Evolutionary conservation across 768 basidiomycete species (phyloP).

Genomic region (Lentinula guzmanii): DNA sequence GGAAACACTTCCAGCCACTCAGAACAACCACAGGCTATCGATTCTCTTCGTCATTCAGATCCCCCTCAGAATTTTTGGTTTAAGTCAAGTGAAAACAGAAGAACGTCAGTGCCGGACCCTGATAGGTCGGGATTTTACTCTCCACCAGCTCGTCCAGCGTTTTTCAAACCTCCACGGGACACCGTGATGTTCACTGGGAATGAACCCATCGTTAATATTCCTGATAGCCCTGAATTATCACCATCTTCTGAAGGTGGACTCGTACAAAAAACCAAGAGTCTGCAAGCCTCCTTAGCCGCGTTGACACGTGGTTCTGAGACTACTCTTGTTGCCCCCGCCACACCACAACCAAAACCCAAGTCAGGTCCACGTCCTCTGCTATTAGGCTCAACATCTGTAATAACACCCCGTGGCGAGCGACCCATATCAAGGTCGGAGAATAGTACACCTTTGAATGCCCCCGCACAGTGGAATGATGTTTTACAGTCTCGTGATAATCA

Average conservation of each 20-base stretch:
- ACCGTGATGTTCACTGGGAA: constrained; percentile 38
- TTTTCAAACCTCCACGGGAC: constrained; percentile 53
- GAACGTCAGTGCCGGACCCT: constrained; percentile 34
- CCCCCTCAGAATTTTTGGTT: neutral
- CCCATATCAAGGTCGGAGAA: constrained; percentile 26
- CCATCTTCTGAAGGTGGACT: constrained; percentile 23
- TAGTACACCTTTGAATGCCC: constrained; percentile 21
- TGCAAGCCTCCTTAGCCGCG: constrained; percentile 38
- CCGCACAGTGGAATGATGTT: constrained; percentile 45
- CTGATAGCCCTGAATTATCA: constrained; percentile 25
- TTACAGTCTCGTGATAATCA: constrained; percentile 29
- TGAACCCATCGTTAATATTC: constrained; percentile 20
- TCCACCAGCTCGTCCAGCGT: constrained; percentile 52
- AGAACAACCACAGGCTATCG: neutral
- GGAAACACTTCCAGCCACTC: neutral
- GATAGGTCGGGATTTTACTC: constrained; percentile 33
- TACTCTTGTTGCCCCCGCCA: constrained; percentile 7
- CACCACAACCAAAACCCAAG: constrained; percentile 34
- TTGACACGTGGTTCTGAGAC: constrained; percentile 25
- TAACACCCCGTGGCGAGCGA: constrained; percentile 24
- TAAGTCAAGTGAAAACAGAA: constrained; percentile 18
- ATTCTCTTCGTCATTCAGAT: neutral
- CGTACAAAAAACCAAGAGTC: constrained; percentile 28
- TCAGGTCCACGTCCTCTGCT: constrained; percentile 62
- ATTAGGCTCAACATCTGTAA: constrained; percentile 44